Evolutionary conservation across 352 stramenopile species (phyloP), one percentile per base, ranked within the genome.

Genomic region (Phytopythium vexans): DNA sequence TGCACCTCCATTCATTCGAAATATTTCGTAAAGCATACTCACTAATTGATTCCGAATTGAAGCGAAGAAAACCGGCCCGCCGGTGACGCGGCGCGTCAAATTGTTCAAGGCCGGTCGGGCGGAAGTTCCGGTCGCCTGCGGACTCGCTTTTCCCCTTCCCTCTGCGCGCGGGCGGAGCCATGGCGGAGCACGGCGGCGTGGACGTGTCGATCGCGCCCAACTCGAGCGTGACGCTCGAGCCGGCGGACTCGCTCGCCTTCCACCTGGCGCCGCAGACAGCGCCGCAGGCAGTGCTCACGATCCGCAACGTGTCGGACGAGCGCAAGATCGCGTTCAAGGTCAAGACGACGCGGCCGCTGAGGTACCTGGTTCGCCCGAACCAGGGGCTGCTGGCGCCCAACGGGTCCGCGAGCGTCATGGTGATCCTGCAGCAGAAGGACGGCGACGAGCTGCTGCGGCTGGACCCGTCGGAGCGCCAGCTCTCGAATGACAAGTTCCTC

Each of bases 401-500:
- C 54, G 83, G 78, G 43, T 68, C 70, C 42, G 78, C 83, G 10
- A 88, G 79, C 40, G 75, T 95, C 54, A 89, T 93, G 74, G 83
- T 95, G 27, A 95, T 93, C 51, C 52, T 95, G 54, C 86, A 95
- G 64, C 86, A 95, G 53, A 92, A 92, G 50, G 83, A 95, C 64
- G 94, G 86, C 53, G 86, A 95, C 49, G 86, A 95, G 48, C 66
- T 95, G 41, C 58, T 91, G 60, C 83, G 83, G 0, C 56, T 94
- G 40, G 83, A 92, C 36, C 67, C 80, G 6, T 69, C 80, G 0
- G 86, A 95, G 63, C 82, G 86, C 31, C 74, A 87, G 69, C 59
- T 93, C 40, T 83, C 82, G 41, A 95, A 95, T 58, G 86, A 95
- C 70, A 95, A 95, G 76, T 95, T 95, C 52, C 70, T 95, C 4